Base-by-base conservation (phyloP, 495 filamentous ascomycete species). In the Amorphotheca resinae region DNA sequence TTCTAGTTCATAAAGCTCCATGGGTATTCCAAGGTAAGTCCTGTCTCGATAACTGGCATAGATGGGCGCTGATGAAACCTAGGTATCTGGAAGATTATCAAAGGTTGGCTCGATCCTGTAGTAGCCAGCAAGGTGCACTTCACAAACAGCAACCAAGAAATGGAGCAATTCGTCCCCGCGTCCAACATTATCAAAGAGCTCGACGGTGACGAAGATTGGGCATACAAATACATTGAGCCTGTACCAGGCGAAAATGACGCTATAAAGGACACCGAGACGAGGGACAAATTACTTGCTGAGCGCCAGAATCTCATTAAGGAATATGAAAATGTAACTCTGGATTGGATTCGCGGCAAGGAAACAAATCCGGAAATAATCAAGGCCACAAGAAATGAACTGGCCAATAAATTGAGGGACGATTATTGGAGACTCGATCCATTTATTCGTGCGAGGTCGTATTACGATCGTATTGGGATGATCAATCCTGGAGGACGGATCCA, bases 51-150 rank as follows among this genome's bases (percentile, higher is more conserved):
- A 15, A 18, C 16, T 22, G 31, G 31, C 47, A 41, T 45, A 25
- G 26, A 12, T 16, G 18, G 36, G 3, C 12, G 9, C 33, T 50
- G 44, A 50, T 30, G 7, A 21, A 11, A 20, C 9, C 15, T 42
- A 82, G 79, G 79, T 30, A 79, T 86, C 44, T 85, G 81, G 89
- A 85, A 74, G 52, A 81, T 98, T 44, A 93, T 98, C 60, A 79
- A 76, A 51, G 87, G 87, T 56, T 96, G 89, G 93, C 79, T 98
- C 28, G 91, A 98, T 62, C 91, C 91, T 0, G 93, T 95, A 9
- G 93, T 96, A 20, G 93, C 91, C 31, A 69, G 73, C 48, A 96
- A 98, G 62, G 82, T 98, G 31, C 82, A 96, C 58, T 98, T 98
- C 64, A 93, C 87, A 44, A 89, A 86, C 50, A 85, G 72, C 49